Evolutionary conservation across 2,329 filamentous ascomycete species (phyloP), one percentile per base, ranked within the genome.

Genomic region (Pestalotiopsis sp.): DNA sequence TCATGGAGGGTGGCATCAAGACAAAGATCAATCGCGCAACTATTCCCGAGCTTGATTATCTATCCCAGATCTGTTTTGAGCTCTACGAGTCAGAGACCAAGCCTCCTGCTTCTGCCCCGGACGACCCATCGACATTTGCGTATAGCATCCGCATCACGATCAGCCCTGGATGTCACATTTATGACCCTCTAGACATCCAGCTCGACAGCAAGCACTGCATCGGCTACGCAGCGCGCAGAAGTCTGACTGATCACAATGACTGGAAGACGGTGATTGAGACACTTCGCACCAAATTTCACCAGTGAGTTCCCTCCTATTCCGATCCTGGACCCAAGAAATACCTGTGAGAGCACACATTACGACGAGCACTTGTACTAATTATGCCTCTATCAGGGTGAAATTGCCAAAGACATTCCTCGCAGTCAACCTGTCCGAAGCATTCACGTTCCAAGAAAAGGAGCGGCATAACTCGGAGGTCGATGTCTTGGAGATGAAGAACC

Each of bases 191-290:
- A 35, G 95, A 99, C 77, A 94, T 99, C 72, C 94, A 97, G 82
- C 89, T 99, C 35, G 96, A 99, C 79, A 96, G 93, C 74, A 93
- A 96, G 74, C 96, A 99, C 79, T 97, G 94, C 79, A 99, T 99
- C 74, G 94, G 95, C 55, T 97, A 93, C 77, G 94, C 95, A 6
- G 94, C 94, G n/a, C 86, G 94, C 70, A 87, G 96, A 70, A 97
- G 93, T 76, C 82, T 99, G 74, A 98, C 95, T 3, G 88, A 93
- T 2, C 97, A 99, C 80, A 90, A 90, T 48, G 93, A 99, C 79
- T 99, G 96, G 95, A 95, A 97, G 81, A 89, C 95, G 74, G 93
- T 99, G n/a, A 93, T 99, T 72, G 94, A 97, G 81, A 98, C 94
- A 1, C 83, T 99, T 71, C 89, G 94, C 72, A 95, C 93, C 63